Base-by-base conservation (phyloP, 805 yeast species). In the Ogataea naganishii region DNA sequence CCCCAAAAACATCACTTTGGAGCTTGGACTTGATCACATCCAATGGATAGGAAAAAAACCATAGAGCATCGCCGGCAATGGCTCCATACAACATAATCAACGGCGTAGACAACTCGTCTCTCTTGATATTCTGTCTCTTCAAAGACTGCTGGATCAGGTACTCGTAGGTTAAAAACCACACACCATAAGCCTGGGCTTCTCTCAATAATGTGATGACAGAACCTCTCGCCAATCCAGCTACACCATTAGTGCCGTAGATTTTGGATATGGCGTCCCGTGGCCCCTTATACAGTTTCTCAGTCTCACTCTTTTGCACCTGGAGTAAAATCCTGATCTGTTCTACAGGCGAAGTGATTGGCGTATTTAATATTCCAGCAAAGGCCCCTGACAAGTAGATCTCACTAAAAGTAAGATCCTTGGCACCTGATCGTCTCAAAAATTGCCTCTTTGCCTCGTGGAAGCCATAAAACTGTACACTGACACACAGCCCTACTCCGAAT, bases 181-280 rank as follows among this genome's bases (percentile, higher is more conserved):
- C 71, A 6, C 86, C 86, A 44, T 79, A 78, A 0, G 84, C 82
- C 49, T 77, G 84, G n/a, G 67, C 53, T 43, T 77, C 84, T 35
- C 84, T 57, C 9, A 69, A 25, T 1, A 71, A 41, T 0, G 84
- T 77, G 33, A 77, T 65, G 4, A 56, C 40, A 12, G 59, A 52
- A 0, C 84, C 84, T 32, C 84, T 53, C 41, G 61, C 74, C 4
- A 77, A 38, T 1, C 80, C 82, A 7, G 34, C 36, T 12, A 49
- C 32, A 4, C 84, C 83, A 15, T 62, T 43, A 1, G 47, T 30
- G 4, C 37, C 24, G 37, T 60, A 55, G 9, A 76, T 73, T 31
- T 59, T 49, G 22, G 46, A 41, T 8, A 71, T 64, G 1, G 68
- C 67, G 32, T 64, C 66, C 13, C 41, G 39, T 2, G 71, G 70